Evolutionary conservation across 805 yeast species (phyloP).

Genomic region (Metschnikowia reukaufii): DNA sequence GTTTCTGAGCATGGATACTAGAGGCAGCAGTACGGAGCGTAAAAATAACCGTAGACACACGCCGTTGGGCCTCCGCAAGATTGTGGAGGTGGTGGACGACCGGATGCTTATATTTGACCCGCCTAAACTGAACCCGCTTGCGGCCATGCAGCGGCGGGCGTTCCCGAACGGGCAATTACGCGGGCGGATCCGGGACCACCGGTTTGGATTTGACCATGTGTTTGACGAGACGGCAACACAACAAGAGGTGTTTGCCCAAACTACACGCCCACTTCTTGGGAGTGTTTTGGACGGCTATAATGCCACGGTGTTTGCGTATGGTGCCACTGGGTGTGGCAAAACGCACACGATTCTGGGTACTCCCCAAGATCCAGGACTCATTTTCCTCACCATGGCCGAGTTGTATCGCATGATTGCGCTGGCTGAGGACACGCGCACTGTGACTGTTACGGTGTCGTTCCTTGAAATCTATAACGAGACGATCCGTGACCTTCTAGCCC

Average conservation of each 20-base stretch:
- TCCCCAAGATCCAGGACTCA: slow-evolving; percentile 71
- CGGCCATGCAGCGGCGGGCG: slow-evolving; percentile 46
- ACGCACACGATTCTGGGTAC: slow-evolving; percentile 87
- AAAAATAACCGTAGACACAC: slow-evolving; percentile 3
- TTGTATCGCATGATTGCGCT: slow-evolving; percentile 62
- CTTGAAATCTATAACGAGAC: slow-evolving; percentile 91
- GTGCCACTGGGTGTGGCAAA: slow-evolving; percentile 98
- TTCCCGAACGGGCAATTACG: slow-evolving; percentile 39
- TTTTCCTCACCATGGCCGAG: slow-evolving; percentile 75
- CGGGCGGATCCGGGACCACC: slow-evolving; percentile 64
- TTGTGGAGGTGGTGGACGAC: slow-evolving; percentile 80
- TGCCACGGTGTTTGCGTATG: slow-evolving; percentile 92
- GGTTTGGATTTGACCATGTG: slow-evolving; percentile 78
- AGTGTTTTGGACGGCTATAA: slow-evolving; percentile 81
- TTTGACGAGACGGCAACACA: slow-evolving; percentile 70
- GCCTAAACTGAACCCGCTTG: slow-evolving; percentile 63
- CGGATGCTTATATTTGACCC: slow-evolving; percentile 88
- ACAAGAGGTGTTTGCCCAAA: slow-evolving; percentile 60
- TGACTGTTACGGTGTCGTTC: slow-evolving; percentile 68
- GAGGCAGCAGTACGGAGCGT: no score
- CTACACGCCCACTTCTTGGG: slow-evolving; percentile 72
- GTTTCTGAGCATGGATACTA: slow-evolving; percentile 33
- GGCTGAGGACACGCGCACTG: slow-evolving; percentile 49
- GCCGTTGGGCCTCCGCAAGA: slow-evolving; percentile 62
- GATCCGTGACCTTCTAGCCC: slow-evolving; percentile 73